Conservation (phyloP, 108 stramenopile species). For the Chaetoceros muelleri region DNA sequence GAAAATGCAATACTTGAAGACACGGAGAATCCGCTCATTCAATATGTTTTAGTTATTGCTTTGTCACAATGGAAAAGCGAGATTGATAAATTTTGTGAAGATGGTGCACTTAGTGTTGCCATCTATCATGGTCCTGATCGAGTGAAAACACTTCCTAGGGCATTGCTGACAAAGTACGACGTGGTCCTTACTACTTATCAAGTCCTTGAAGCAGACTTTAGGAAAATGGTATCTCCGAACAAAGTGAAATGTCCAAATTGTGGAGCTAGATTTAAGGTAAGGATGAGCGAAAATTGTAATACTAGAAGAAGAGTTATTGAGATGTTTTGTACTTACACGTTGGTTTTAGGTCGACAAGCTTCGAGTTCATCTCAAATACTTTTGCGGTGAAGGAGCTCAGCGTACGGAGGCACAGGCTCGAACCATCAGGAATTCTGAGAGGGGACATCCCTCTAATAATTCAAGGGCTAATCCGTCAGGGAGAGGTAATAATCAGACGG, state of each 20-base stretch:
- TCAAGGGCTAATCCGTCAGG: neutral
- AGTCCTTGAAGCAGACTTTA: constrained; percentile 88
- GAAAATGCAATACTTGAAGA: no score
- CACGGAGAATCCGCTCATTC: no score
- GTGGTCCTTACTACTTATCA: constrained; percentile 96
- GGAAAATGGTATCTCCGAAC: constrained; percentile 87
- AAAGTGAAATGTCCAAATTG: constrained; percentile 91
- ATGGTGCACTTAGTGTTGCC: constrained; percentile 60
- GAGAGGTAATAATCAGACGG: neutral
- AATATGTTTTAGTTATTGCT: no score
- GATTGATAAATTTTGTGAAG: constrained; percentile 85
- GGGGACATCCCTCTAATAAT: constrained; percentile 2
- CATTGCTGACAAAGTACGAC: constrained; percentile 79
- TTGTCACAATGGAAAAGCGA: constrained; percentile 94
- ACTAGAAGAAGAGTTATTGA: no score
- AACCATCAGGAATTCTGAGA: constrained; percentile 64
- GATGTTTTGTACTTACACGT: no score
- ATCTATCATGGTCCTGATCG: constrained; percentile 90
- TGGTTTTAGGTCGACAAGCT: constrained; percentile 65
- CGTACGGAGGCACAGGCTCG: constrained; percentile 89
- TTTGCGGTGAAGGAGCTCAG: constrained; percentile 88
- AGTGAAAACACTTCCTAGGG: constrained; percentile 40
- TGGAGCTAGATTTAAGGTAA: constrained; percentile 70
- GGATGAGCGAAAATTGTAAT: neutral
- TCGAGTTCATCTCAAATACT: constrained; percentile 86